These are phyloP conservation scores for Nigrospora oryzae DNA, from an alignment of 2,329 filamentous ascomycete genomes.

Conservation along the genomic window DNA sequence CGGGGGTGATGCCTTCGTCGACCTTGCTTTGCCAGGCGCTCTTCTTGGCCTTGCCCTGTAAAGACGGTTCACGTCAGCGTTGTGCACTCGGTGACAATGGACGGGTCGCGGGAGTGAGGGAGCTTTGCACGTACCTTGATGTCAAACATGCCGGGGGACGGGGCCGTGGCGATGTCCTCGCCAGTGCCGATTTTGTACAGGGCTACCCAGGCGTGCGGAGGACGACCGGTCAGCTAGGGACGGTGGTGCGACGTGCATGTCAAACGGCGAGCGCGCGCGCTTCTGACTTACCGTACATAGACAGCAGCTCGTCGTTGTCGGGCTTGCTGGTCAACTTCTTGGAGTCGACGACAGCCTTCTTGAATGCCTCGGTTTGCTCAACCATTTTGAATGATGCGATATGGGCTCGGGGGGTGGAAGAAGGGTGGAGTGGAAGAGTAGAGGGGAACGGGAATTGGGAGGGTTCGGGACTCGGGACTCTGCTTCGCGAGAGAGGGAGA, in stretches of 20 bases:
- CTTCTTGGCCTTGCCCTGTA: constrained; percentile 74
- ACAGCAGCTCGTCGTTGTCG: constrained; percentile 53
- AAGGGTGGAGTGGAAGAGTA: no score
- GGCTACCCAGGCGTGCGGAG: constrained; percentile 23
- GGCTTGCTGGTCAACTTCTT: constrained; percentile 62
- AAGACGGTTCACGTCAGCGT: constrained; percentile 1
- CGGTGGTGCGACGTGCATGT: background rate
- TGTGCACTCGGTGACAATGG: background rate
- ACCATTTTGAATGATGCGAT: constrained; percentile 12
- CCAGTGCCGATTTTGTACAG: constrained; percentile 50
- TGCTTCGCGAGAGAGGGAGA: no score
- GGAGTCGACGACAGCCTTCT: constrained; percentile 52
- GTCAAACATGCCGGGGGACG: constrained; percentile 61
- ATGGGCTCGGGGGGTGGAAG: no score
- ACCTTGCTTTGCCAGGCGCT: constrained; percentile 65
- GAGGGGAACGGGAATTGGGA: no score
- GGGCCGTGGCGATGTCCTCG: constrained; percentile 48
- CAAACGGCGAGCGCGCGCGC: background rate
- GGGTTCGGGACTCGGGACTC: no score
- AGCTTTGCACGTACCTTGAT: constrained; percentile 45
- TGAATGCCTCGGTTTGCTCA: constrained; percentile 31
- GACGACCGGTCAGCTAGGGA: background rate
- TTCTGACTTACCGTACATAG: constrained; percentile 46
- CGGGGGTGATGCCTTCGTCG: constrained; percentile 52
- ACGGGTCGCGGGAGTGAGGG: constrained; percentile 1